A percentile compares a stretch with the other conserved stretches of the same genome.
Conservation (phyloP, 2,329 filamentous ascomycete species). For the Talaromyces islandicus region DNA sequence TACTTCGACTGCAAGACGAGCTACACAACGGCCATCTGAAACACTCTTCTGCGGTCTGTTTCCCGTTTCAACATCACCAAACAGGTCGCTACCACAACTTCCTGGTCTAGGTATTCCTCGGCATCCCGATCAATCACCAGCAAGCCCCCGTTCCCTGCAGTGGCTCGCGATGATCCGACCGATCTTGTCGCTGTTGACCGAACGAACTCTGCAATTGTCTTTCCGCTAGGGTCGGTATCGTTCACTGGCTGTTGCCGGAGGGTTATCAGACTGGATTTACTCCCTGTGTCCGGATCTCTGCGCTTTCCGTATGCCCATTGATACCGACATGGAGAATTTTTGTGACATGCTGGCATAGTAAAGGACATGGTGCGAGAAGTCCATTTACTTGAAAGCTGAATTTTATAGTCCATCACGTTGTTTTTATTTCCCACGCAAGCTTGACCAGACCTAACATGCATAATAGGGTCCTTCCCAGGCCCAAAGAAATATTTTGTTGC, state of each 20-base stretch:
- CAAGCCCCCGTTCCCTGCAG: conserved; percentile 38
- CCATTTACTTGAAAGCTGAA: conserved; percentile 31
- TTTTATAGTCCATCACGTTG: not conserved
- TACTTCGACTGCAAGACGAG: not conserved
- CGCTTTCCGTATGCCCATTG: conserved; percentile 52
- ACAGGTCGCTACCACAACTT: conserved; percentile 52
- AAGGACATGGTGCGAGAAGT: conserved; percentile 45
- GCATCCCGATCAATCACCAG: conserved; percentile 50
- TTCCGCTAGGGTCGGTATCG: conserved; percentile 3
- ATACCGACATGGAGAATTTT: conserved; percentile 42
- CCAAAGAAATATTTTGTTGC: conserved; percentile 54
- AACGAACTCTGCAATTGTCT: conserved; percentile 34
- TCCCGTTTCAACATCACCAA: conserved; percentile 62
- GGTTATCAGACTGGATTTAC: conserved; percentile 22
- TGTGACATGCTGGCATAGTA: conserved; percentile 23
- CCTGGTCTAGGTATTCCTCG: conserved; percentile 32
- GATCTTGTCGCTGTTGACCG: conserved; percentile 37
- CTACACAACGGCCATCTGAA: conserved; percentile 43
- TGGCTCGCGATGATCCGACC: conserved; percentile 27
- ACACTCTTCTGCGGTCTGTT: conserved; percentile 50
- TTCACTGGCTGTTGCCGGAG: conserved; percentile 13
- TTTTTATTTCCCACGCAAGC: not conserved
- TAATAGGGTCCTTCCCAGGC: conserved; percentile 46
- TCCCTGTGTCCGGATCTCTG: conserved; percentile 27
- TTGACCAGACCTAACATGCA: conserved; percentile 30